Conservation (phyloP, 148 eudicot genomes). For the Silene latifolia region DNA sequence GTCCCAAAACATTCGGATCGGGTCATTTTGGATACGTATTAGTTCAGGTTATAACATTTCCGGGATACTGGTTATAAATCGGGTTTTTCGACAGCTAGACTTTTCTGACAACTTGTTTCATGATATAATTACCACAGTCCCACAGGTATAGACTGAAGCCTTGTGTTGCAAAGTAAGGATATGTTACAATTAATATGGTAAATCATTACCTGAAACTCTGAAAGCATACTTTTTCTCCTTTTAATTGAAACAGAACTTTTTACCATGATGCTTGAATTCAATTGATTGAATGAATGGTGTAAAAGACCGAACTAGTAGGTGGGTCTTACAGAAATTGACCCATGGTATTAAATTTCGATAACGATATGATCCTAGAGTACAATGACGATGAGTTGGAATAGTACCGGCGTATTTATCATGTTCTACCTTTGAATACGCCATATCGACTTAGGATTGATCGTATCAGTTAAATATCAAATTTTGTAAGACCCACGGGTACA, state of each 20-base stretch:
- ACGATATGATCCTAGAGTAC: too few relatives aligned
- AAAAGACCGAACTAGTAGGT: not conserved
- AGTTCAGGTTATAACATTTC: not conserved
- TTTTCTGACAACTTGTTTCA: conserved; percentile 6
- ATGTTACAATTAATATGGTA: not conserved
- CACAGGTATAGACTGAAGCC: not conserved
- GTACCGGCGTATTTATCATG: too few relatives aligned
- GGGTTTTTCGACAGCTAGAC: too few relatives aligned
- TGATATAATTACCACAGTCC: not conserved
- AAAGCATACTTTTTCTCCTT: not conserved
- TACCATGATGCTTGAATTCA: not conserved
- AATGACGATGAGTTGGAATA: too few relatives aligned
- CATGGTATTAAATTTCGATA: not conserved
- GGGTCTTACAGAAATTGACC: not conserved
- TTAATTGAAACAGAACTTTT: not conserved
- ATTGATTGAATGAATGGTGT: not conserved
- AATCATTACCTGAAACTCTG: not conserved
- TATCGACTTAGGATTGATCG: too few relatives aligned
- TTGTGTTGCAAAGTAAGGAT: not conserved
- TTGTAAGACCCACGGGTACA: too few relatives aligned
- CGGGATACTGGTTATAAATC: too few relatives aligned
- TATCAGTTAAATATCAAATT: too few relatives aligned
- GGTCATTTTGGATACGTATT: not conserved
- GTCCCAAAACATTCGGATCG: not conserved
- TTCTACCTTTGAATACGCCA: too few relatives aligned